phyloP scores from a whole-genome alignment of 1,284 basidiomycete species.

The Grifola frondosa region DNA sequence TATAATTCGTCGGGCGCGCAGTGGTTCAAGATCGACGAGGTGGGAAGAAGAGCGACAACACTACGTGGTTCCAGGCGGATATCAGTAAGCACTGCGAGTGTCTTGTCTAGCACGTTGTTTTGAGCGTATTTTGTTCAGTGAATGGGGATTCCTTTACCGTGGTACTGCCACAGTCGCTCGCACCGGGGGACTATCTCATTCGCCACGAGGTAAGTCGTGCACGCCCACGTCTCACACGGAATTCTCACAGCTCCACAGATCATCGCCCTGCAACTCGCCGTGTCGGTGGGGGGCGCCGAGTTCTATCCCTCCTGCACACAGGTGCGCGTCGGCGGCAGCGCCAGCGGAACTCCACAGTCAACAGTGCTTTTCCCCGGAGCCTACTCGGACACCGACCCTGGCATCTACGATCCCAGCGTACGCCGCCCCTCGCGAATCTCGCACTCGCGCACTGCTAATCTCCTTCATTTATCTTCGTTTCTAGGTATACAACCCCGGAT shows the following conservation, averaged over 20 bases:
- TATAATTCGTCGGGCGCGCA: conserved; percentile 57
- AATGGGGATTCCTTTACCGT: conserved; percentile 42
- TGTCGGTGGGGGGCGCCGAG: conserved; percentile 54
- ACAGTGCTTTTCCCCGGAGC: conserved; percentile 64
- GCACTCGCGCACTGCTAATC: conserved; percentile 3
- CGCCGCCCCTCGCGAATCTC: background rate
- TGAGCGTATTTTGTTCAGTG: conserved; percentile 26
- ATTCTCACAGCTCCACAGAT: conserved; percentile 32
- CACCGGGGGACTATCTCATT: conserved; percentile 65
- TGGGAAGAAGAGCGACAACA: conserved; percentile 38
- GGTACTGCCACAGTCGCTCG: conserved; percentile 54
- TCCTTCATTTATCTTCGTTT: conserved; percentile 11
- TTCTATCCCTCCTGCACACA: conserved; percentile 75
- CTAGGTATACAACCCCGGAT: conserved; percentile 37
- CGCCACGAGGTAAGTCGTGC: conserved; percentile 50
- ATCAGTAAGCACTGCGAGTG: conserved; percentile 31
- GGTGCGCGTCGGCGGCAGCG: conserved; percentile 53
- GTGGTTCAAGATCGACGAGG: conserved; percentile 70
- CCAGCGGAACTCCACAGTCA: conserved; percentile 40
- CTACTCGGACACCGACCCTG: conserved; percentile 63
- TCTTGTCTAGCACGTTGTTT: background rate
- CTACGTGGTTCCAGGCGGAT: conserved; percentile 42
- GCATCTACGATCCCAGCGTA: conserved; percentile 45
- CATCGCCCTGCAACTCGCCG: conserved; percentile 66
- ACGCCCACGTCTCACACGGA: background rate